These are phyloP conservation scores for Skeletonema grethae DNA, from an alignment of 108 stramenopile genomes.

Conservation along the genomic window DNA sequence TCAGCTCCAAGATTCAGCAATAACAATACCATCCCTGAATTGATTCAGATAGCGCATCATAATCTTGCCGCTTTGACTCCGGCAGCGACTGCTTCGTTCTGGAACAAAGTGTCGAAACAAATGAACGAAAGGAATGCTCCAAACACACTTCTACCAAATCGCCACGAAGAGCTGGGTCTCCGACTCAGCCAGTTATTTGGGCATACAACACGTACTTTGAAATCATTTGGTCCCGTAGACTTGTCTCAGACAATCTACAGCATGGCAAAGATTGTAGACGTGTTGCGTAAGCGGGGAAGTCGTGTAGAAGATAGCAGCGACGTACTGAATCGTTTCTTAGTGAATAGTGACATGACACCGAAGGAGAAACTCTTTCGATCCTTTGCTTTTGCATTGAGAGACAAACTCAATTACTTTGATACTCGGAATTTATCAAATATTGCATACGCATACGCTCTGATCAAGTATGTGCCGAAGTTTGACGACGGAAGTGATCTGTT, in stretches of 20 bases:
- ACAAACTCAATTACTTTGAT: background rate
- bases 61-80: background rate
- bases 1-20: background rate
- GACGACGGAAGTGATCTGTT: slow-evolving; percentile 8
- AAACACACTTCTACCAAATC: background rate
- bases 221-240: background rate
- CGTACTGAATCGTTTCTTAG: background rate
- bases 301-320: background rate
- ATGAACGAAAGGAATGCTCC: background rate
- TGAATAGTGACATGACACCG: background rate
- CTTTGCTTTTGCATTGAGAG: background rate
- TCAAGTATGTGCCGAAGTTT: background rate
- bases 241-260: slow-evolving; percentile 3
- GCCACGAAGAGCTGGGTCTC: background rate
- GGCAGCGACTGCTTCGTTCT: background rate
- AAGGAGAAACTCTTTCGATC: background rate
- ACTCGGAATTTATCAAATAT: slow-evolving; percentile 7
- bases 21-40: background rate
- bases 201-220: background rate
- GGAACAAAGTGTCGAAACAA: background rate
- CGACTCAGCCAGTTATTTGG: background rate
- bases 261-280: background rate
- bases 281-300: background rate
- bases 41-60: background rate
- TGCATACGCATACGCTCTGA: slow-evolving; percentile 8